Base-by-base conservation (phyloP, 306 rosid species). In the Fagus crenata region DNA sequence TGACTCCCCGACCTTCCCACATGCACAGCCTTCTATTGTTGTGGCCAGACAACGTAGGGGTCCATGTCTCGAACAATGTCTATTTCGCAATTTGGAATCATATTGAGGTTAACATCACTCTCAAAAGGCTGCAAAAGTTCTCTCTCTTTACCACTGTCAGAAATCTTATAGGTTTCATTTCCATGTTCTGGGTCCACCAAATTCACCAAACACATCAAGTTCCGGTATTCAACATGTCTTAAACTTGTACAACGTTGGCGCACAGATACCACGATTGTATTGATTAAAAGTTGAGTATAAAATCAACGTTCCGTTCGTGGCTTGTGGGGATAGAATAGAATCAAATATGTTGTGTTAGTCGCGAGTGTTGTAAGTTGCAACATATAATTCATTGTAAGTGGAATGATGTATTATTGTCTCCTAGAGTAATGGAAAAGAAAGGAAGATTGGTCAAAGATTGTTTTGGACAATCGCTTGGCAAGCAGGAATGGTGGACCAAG, bases 391-490 rank as follows among this genome's bases (percentile, higher is more conserved):
- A 61, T 32, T 9, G 14, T 5, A 14, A 61, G 14, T 17, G 40
- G 14, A 77, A 28, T 77, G 46, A 72, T 35, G 75, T 72, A 40
- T 51, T 83, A 83, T 75, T 41, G 61, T 83, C 73, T 63, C 83
- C 36, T 28, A 78, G 81, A 76, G 75, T 77, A 77, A 71, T 55
- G 56, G 67, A 18, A 51, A 87, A 75, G 67, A 58, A 82, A 71
- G 56, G 77, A 79, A 81, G 86, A 83, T 89, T 77, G 76, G 90
- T 87, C 96, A 85, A 83, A 89, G 88, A 87, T 87, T 84, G 79
- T 49, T 4, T 77, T 61, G 53, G 67, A 75, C 55, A 51, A 79
- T 83, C 82, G 64, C 87, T 72, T 82, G 87, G 78, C 49, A 77
- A 71, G 72, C 81, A 81, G 54, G 78, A 72, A 74, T 61, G 61